Evolutionary conservation across 495 filamentous ascomycete genomes (phyloP).

Genomic region (Tuber brumale): DNA sequence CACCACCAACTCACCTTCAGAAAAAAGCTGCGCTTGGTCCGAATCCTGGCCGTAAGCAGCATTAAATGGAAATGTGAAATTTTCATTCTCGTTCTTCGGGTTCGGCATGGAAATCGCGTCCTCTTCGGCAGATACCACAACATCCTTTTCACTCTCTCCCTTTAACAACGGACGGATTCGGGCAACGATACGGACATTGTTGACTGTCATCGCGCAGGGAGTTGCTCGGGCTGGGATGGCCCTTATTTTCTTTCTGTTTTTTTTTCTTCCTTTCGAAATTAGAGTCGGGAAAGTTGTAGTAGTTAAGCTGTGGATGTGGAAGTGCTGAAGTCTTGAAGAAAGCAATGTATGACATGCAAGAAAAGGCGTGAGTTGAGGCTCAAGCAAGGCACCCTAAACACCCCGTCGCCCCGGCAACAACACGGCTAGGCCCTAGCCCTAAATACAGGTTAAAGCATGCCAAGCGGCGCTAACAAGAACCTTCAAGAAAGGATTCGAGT

Average conservation of each 20-base stretch:
- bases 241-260: not conserved
- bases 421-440: not conserved
- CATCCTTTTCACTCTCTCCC: conserved; percentile 72
- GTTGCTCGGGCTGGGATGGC: conserved; percentile 10
- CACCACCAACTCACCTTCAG: conserved; percentile 62
- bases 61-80: conserved; percentile 93
- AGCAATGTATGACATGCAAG: conserved; percentile 1
- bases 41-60: conserved; percentile 75
- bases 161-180: conserved; percentile 80
- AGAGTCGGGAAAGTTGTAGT: not conserved
- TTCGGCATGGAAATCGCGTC: conserved; percentile 85
- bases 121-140: conserved; percentile 67
- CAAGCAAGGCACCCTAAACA: conserved; percentile 16
- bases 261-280: not conserved
- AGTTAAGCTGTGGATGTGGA: not conserved
- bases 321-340: conserved; percentile 1
- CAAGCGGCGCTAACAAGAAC: not conserved
- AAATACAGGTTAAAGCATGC: not conserved
- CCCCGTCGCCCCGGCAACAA: conserved; percentile 12
- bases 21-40: conserved; percentile 79
- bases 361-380: conserved; percentile 9
- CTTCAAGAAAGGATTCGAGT: not conserved
- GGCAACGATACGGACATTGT: conserved; percentile 71
- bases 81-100: conserved; percentile 83
- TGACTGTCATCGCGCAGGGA: conserved; percentile 1